phyloP scores from a whole-genome alignment of 2,329 filamentous ascomycete genomes.

The Pseudocercospora fijiensis region DNA sequence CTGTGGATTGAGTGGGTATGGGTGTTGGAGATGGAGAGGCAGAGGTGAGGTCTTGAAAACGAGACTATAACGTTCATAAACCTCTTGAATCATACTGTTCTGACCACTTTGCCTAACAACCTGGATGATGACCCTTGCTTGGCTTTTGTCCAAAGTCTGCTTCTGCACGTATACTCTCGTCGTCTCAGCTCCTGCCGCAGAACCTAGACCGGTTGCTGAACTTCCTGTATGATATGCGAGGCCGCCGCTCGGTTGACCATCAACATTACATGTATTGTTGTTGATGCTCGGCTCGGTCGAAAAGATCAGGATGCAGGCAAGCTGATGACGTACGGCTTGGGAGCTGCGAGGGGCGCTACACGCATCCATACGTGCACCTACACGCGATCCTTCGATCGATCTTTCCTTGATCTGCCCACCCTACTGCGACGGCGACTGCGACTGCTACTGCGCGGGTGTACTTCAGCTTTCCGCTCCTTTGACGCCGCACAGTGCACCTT shows the following conservation, averaged over 20 bases:
- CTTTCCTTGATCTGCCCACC: neutral
- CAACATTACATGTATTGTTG: neutral
- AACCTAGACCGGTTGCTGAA: too few species aligned
- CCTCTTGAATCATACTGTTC: too few species aligned
- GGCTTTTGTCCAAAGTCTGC: neutral
- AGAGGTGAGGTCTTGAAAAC: too few species aligned
- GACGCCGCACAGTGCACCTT: neutral
- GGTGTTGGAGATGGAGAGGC: too few species aligned
- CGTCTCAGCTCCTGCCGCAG: too few species aligned
- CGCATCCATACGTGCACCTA: neutral
- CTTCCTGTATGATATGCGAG: too few species aligned
- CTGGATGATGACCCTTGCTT: neutral
- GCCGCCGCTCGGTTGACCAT: neutral
- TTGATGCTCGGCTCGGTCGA: neutral
- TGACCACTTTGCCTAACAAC: too few species aligned
- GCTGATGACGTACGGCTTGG: neutral
- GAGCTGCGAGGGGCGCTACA: neutral
- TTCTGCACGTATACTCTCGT: neutral
- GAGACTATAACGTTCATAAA: neutral
- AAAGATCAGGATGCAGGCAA: neutral
- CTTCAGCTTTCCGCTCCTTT: neutral
- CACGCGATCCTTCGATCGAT: neutral
- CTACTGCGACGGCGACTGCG: neutral
- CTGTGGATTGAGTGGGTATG: too few species aligned
- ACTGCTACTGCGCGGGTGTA: neutral